A percentile compares a stretch with the other conserved stretches of the same genome.
Evolutionary conservation across 495 filamentous ascomycete genomes (phyloP).

Genomic region (Pyrenopolyporus hunteri): DNA sequence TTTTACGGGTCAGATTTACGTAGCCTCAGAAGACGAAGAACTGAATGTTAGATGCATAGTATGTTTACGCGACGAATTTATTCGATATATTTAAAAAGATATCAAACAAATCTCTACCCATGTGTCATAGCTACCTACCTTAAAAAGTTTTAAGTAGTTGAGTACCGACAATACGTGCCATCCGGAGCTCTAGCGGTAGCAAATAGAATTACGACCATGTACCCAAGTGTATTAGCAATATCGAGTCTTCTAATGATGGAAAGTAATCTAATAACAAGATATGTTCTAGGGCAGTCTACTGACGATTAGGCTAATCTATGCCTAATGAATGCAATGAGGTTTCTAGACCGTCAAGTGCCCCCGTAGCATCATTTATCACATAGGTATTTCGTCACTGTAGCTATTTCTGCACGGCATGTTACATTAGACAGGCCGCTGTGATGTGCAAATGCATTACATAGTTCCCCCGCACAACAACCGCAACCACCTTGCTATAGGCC

Average conservation of each 20-base stretch:
- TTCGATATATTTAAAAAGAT: not conserved
- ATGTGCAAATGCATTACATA: not conserved
- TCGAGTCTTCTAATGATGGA: not conserved
- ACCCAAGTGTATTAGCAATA: not conserved
- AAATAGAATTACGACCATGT: not conserved
- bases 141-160: too few relatives aligned
- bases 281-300: conserved; percentile 9
- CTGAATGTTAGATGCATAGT: conserved; percentile 14
- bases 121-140: too few relatives aligned
- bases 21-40: conserved; percentile 14
- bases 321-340: not conserved
- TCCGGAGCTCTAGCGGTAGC: too few relatives aligned
- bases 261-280: not conserved
- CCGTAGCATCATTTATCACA: not conserved
- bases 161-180: too few relatives aligned
- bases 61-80: conserved; percentile 4
- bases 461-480: conserved; percentile 11
- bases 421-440: conserved; percentile 14
- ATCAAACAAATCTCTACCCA: too few relatives aligned
- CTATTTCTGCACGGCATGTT: conserved; percentile 24
- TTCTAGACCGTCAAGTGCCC: not conserved
- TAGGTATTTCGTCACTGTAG: not conserved
- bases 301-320: conserved; percentile 8
- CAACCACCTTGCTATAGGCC: not conserved
- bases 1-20: conserved; percentile 19